phyloP scores from a whole-genome alignment of 2,329 filamentous ascomycete species.

The Xylaria sp. region DNA sequence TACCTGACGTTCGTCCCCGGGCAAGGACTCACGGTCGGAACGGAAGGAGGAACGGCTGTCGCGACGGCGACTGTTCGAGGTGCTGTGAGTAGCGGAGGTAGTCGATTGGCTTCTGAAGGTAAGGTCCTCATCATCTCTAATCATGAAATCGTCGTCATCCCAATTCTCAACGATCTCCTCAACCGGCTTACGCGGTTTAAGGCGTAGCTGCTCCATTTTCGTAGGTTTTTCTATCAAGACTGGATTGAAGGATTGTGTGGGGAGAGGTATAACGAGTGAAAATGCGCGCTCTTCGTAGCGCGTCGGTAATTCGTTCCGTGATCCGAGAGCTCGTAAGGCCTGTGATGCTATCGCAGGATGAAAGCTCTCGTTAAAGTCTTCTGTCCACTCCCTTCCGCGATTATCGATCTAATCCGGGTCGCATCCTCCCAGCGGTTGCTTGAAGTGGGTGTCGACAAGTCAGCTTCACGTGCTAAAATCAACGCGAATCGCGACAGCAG shows the following conservation, averaged over 20 bases:
- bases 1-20: slow-evolving; percentile 87
- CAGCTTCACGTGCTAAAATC: slow-evolving; percentile 15
- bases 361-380: slow-evolving; percentile 15
- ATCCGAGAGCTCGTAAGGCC: slow-evolving; percentile 16
- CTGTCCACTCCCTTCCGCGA: slow-evolving; percentile 39
- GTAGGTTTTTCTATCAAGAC: slow-evolving; percentile 24
- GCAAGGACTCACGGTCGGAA: slow-evolving; percentile 81
- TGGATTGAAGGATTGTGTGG: slow-evolving; percentile 20
- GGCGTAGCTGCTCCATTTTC: slow-evolving; percentile 66
- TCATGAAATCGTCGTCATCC: slow-evolving; percentile 80
- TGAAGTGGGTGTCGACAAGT: slow-evolving; percentile 24
- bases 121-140: slow-evolving; percentile 72
- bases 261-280: slow-evolving; percentile 23
- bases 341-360: slow-evolving; percentile 6
- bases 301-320: slow-evolving; percentile 10
- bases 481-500: slow-evolving; percentile 7
- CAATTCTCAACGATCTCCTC: slow-evolving; percentile 77
- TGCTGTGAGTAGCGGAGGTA: slow-evolving; percentile 50
- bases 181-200: slow-evolving; percentile 65
- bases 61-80: slow-evolving; percentile 56
- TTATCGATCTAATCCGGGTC: slow-evolving; percentile 34
- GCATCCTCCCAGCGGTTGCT: slow-evolving; percentile 37
- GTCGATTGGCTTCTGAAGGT: slow-evolving; percentile 65
- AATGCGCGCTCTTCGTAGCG: slow-evolving; percentile 18
- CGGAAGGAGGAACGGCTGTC: slow-evolving; percentile 85